Base-by-base conservation (phyloP, 2,329 filamentous ascomycete species). In the Botrytis byssoidea region DNA sequence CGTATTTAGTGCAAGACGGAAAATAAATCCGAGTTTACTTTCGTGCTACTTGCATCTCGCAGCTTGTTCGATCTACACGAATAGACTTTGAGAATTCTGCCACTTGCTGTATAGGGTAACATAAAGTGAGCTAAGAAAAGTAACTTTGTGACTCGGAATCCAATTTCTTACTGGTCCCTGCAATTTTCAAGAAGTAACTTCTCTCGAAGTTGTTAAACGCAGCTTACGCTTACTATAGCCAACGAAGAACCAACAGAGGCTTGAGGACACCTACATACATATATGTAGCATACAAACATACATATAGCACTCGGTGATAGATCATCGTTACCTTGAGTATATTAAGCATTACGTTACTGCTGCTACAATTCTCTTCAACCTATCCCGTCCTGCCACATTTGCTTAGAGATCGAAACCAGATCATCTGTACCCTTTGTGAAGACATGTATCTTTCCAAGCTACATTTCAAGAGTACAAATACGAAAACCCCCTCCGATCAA, bases 321-420 rank as follows among this genome's bases (percentile, higher is more conserved):
- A 42, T 68, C 46, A 61, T 46, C 40, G n/a, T 8, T 61, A 22
- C 29, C 55, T 61, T 70, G 10, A 46, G 44, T 44, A 70, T 22
- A 70, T 46, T 40, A 72, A 57, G 46, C 32, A 72, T 68, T 66
- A 71, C 46, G 25, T 65, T 55, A 66, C 60, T 67, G 63, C 37
- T 72, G 48, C 37, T 16, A 44, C 48, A 16, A n/a, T 51, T 57
- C n/a, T 22, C 22, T 68, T 60, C 70, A 60, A 68, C 63, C 63
- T 68, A 68, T 68, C 63, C 29, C 16, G 46, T 44, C 40, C 32
- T 60, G 63, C 63, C 63, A 72, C 70, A 72, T 72, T 42, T 68
- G 51, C 48, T 55, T 42, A 42, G 25, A 59, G 29, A 59, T 44
- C 44, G 8, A 55, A 42, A 35, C 55, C 48, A 57, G 46, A 51